Evolutionary conservation across 257 asterid genomes (phyloP).

Genomic region (Rhazya stricta): DNA sequence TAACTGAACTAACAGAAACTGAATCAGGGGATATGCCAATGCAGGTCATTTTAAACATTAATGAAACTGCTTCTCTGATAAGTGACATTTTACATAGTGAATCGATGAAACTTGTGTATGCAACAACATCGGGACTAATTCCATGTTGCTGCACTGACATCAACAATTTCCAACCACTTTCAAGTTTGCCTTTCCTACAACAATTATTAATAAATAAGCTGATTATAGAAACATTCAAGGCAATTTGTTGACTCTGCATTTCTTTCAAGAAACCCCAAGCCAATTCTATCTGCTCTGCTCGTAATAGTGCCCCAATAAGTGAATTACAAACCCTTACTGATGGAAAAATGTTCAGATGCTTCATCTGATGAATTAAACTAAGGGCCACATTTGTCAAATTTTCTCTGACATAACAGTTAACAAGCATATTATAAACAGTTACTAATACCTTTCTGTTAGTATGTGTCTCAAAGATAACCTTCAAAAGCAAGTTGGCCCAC

Average conservation of each 20-base stretch:
- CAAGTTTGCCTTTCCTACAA: conserved; percentile 17
- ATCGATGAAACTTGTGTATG: conserved; percentile 18
- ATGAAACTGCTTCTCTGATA: conserved; percentile 17
- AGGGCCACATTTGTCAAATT: conserved; percentile 13
- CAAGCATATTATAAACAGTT: conserved; percentile 22
- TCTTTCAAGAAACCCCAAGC: conserved; percentile 25
- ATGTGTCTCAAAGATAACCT: conserved; percentile 14
- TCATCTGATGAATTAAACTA: conserved; percentile 13
- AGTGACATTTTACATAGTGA: conserved; percentile 21
- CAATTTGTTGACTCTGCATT: conserved; percentile 17
- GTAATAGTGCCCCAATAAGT: conserved; percentile 19
- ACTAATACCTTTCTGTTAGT: conserved; percentile 14
- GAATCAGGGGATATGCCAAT: conserved; percentile 20
- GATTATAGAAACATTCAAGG: conserved; percentile 14
- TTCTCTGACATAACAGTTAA: conserved; percentile 20
- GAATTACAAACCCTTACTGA: conserved; percentile 23
- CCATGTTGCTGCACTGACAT: conserved; percentile 19
- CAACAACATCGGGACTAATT: conserved; percentile 22
- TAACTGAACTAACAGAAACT: conserved; percentile 24
- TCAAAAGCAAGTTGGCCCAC: conserved; percentile 14
- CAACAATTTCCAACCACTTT: conserved; percentile 26
- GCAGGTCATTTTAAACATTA: conserved; percentile 18
- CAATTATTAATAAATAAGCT: conserved; percentile 21
- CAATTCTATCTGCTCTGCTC: conserved; percentile 13
- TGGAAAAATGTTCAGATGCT: conserved; percentile 16